Evolutionary conservation across 1,139 yeast species (phyloP), one percentile per base, ranked within the genome.

Genomic region (Magnusiomyces sp.): DNA sequence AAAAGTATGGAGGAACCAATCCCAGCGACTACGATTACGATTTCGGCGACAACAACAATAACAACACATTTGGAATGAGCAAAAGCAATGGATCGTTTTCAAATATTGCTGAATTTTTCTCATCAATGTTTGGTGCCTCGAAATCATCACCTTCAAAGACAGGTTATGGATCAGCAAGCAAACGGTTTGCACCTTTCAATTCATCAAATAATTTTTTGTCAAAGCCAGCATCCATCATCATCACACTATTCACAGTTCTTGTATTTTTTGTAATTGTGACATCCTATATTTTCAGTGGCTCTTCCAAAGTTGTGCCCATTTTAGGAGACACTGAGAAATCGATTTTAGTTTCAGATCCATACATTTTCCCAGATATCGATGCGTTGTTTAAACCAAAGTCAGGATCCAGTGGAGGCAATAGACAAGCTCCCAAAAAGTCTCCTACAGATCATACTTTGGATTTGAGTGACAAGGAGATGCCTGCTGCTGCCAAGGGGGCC

Each of bases 391-490:
- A 44, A n/a, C 37, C 46, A 14, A 48, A 40, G 19, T 41, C 49
- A 2, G 33, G 29, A 2, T 36, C 38, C n/a, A 34, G 39, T 7
- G 34, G 44, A 13, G 39, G 40, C 32, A 47, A 39, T 40, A 41
- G 42, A 19, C 40, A 33, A 17, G 34, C 45, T 2, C 46, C 50
- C 29, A 48, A 43, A 27, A 48, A 48, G 41, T 45, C 50, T 11
- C 50, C 50, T 10, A 46, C 47, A 23, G 50, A 48, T 20, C 45
- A 48, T 34, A 37, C 47, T 14, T 34, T 33, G 14, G 50, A 43
- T 20, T n/a, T 48, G 13, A 40, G 41, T 13, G 44, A 48, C 16
- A 42, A 48, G 33, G 46, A 43, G 31, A 38, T 45, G 23, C 50
- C 50, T 16, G 44, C 41, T 23, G 50, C 50, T 16, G 50, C 47